phyloP scores from a whole-genome alignment of 441 rosid genomes.

The Erysimum cheiri region DNA sequence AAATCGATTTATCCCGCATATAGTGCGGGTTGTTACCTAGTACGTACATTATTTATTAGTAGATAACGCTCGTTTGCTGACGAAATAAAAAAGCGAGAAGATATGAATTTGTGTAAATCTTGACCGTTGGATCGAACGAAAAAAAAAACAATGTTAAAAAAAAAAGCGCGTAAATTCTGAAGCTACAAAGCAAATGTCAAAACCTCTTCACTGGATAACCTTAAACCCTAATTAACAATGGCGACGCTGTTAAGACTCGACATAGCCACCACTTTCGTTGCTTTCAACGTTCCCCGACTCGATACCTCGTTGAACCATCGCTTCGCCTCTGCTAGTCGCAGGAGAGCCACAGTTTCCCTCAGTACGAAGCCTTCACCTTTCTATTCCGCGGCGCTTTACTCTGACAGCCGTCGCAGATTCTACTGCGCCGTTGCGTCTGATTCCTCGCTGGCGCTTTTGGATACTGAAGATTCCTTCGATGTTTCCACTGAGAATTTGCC shows the following conservation, averaged over 20 bases:
- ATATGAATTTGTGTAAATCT: background rate
- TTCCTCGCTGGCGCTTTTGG: constrained; percentile 55
- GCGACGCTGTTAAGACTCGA: constrained; percentile 56
- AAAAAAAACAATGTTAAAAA: background rate
- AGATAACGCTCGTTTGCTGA: too few species aligned
- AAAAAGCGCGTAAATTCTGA: constrained; percentile 1
- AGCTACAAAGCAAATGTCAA: background rate
- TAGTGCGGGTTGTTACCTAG: too few species aligned
- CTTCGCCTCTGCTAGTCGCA: constrained; percentile 41
- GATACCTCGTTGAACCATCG: constrained; percentile 40
- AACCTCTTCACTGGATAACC: background rate
- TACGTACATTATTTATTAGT: too few species aligned
- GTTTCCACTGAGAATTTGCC: constrained; percentile 59
- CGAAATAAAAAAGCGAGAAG: too few species aligned
- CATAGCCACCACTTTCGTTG: constrained; percentile 46
- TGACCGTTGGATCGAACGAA: constrained; percentile 26
- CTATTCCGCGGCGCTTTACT: constrained; percentile 35
- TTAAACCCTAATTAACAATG: constrained; percentile 51
- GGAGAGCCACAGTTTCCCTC: constrained; percentile 35
- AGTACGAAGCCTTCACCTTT: constrained; percentile 37
- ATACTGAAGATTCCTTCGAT: constrained; percentile 59
- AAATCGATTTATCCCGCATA: too few species aligned
- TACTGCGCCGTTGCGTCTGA: constrained; percentile 53
- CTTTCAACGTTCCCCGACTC: constrained; percentile 46
- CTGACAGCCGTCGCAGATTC: constrained; percentile 44